Conservation (phyloP, 805 yeast genomes). For the Schizosaccharomyces cryophilus region DNA sequence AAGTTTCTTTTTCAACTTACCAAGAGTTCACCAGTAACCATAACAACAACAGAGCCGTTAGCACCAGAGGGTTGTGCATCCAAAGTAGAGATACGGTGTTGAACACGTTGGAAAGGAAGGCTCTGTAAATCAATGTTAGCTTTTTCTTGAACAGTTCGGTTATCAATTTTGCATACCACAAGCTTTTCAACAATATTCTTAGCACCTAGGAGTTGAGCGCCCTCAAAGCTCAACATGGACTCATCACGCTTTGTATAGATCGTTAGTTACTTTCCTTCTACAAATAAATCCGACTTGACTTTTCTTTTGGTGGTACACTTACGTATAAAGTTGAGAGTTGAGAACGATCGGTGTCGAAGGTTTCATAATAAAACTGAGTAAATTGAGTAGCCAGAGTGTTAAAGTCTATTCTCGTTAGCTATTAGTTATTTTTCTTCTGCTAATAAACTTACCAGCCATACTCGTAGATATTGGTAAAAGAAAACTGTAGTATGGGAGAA, state of each 20-base stretch:
- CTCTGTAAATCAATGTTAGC: constrained; percentile 13
- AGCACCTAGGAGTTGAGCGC: constrained; percentile 83
- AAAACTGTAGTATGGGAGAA: neutral
- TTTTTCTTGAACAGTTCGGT: neutral
- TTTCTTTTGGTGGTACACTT: constrained; percentile 2
- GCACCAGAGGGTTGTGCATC: constrained; percentile 97
- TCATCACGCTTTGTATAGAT: constrained; percentile 39
- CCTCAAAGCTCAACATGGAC: constrained; percentile 93
- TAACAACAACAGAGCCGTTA: constrained; percentile 58
- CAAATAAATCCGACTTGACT: too few relatives aligned
- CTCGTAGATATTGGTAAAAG: neutral
- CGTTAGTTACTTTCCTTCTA: neutral
- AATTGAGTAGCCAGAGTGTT: constrained; percentile 2
- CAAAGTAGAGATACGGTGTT: constrained; percentile 77
- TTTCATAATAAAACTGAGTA: constrained; percentile 66
- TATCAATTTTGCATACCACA: constrained; percentile 16
- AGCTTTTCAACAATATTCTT: constrained; percentile 80
- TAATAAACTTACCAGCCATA: neutral
- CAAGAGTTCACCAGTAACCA: constrained; percentile 90
- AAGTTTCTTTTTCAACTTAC: constrained; percentile 10
- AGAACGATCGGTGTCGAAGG: constrained; percentile 76
- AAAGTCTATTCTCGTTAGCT: neutral
- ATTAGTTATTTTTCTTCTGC: neutral
- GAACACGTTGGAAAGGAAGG: constrained; percentile 78
- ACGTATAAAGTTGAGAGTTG: constrained; percentile 77